Evolutionary conservation across 2,329 filamentous ascomycete genomes (phyloP), one percentile per base, ranked within the genome.

Genomic region (Dactylellina sp.): DNA sequence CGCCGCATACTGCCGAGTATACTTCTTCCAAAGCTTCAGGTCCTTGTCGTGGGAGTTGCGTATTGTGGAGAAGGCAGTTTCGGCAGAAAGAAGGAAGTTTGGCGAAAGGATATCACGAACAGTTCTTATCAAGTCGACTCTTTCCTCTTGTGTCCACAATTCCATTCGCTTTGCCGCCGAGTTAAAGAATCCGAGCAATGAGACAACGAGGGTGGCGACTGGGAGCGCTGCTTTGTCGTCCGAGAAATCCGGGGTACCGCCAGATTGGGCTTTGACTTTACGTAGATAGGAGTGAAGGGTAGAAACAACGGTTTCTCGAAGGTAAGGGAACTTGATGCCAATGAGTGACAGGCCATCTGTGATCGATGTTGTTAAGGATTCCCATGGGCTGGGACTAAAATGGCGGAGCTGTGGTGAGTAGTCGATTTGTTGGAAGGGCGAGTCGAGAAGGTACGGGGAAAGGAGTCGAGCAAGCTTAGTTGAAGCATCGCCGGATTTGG

Each of bases 61-160:
- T 76, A 98, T 91, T 7, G 91, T 93, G 7, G 94, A 97, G 68
- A 97, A 89, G 7, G 93, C 91, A 0, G 92, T 92, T 82, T 98
- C 95, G 39, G 98, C 87, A 1, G 91, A 89, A 11, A 96, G 87
- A 76, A 97, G 85, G 79, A 96, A 97, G 5, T 88, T 85, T 78
- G 97, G 93, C 0, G 92, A 94, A 11, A 99, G 84, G 16, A 97
- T 85, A 32, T 85, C 84, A 60, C 89, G 89, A 35, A 97, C 82
- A 52, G 88, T 86, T 72, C 90, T 86, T 14, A 97, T 86, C 50
- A 98, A 82, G 16, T 75, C 63, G 25, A 96, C 82, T 60, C 93
- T 88, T 76, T 95, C 91, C 1, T 87, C 86, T 0, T 89, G 84
- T 71, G 84, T 88, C 92, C 93, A 99, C 78, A 97, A 94, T 75